Base-by-base conservation (phyloP, 2,329 filamentous ascomycete genomes). In the Myriangium duriaei region DNA sequence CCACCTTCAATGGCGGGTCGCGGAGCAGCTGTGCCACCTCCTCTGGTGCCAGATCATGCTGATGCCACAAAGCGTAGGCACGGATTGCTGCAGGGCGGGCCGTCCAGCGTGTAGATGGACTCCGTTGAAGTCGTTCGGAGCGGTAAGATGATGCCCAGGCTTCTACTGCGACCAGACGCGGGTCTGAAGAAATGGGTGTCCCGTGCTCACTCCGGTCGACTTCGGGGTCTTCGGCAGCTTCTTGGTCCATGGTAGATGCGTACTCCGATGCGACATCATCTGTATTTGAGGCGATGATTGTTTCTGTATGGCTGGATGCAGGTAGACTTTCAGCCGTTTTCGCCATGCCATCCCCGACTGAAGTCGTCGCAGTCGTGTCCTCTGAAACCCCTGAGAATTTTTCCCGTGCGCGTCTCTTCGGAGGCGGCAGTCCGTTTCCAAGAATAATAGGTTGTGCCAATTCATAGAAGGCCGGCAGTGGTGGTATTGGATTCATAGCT, bases 381-480 rank as follows among this genome's bases (percentile, higher is more conserved):
- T 3, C 5, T 11, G 36, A 17, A 15, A 9, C 19, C n/a, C n/a
- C n/a, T n/a, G n/a, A n/a, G n/a, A n/a, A n/a, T n/a, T n/a, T n/a
- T n/a, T n/a, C n/a, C n/a, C n/a, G n/a, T 16, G 28, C 2, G 3
- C 11, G 15, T 28, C 17, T 29, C 5, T 40, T 32, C 4, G 31
- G 39, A 12, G 34, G 30, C 10, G 53, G 51, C 4, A 55, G 42
- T 1, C 64, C 68, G 31, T 69, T 60, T 1, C 68, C 66, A 11
- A 77, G 52, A 11, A 68, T 61, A 38, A 87, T 80, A 0, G 79
- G 77, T 15, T 71, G 50, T 30, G 76, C 67, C 4, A 77, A 63
- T 51, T 92, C 86, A 3, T 72, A 76, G 48, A 75, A 69, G 11
- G 70, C 67, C 1, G 86, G 85, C 5, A 72, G 65, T 3, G 81